Percentiles rank a stretch among this genome's conserved stretches.
These are phyloP conservation scores for Thalassia testudinum DNA, from an alignment of 116 monocot species.

Conservation along the genomic window DNA sequence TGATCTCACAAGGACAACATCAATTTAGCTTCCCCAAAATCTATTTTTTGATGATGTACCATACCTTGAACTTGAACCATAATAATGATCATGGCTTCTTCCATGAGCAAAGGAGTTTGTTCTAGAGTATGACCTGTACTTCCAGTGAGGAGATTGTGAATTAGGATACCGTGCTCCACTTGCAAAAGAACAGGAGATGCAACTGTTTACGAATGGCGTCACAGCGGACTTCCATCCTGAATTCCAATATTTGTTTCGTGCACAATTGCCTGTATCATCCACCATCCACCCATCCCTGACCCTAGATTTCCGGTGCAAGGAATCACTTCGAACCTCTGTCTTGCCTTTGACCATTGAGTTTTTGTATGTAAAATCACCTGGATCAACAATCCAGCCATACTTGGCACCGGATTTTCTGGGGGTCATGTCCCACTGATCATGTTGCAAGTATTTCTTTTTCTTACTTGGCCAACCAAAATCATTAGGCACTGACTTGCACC, in stretches of 20 bases:
- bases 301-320: no score
- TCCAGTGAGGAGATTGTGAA: background rate
- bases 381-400: conserved; percentile 50
- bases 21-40: no score
- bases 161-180: background rate
- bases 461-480: conserved; percentile 5
- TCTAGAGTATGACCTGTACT: background rate
- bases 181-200: background rate
- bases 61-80: background rate
- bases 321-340: no score
- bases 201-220: background rate
- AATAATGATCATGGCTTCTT: background rate
- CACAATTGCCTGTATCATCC: no score
- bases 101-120: background rate
- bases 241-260: background rate
- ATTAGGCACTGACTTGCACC: conserved; percentile 26
- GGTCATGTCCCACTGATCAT: conserved; percentile 15
- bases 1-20: no score
- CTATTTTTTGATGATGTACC: no score
- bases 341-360: no score
- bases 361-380: conserved; percentile 5
- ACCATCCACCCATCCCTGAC: no score
- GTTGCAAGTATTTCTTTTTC: conserved; percentile 17
- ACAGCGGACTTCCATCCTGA: background rate
- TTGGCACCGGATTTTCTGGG: conserved; percentile 24